A percentile compares a stretch with the other conserved stretches of the same genome.
Conservation (phyloP, 2,329 filamentous ascomycete genomes). For the Venturia nashicola region DNA sequence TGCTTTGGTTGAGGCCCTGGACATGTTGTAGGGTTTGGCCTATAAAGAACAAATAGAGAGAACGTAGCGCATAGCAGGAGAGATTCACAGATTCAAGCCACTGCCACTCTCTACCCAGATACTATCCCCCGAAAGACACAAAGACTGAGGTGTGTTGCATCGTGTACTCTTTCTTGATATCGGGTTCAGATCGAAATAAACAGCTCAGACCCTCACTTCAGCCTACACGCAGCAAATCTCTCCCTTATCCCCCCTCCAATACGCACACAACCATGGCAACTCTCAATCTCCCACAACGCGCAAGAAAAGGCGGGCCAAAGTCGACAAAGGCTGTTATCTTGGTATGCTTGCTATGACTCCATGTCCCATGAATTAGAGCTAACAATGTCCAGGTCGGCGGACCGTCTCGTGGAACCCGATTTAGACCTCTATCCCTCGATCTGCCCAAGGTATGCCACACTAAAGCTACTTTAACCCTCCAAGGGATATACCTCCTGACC, state of each 20-base stretch:
- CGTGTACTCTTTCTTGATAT: neutral
- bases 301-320: slow-evolving; percentile 27
- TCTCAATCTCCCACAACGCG: slow-evolving; percentile 17
- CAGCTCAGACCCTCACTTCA: neutral
- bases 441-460: slow-evolving; percentile 63
- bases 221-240: neutral
- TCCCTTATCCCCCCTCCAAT: neutral
- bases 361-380: slow-evolving; percentile 14
- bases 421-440: slow-evolving; percentile 89
- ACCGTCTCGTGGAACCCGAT: slow-evolving; percentile 87
- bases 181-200: neutral
- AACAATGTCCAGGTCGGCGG: slow-evolving; percentile 62
- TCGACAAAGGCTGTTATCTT: slow-evolving; percentile 90
- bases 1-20: neutral
- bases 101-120: neutral
- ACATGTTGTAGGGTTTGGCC: neutral
- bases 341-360: slow-evolving; percentile 40
- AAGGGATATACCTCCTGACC: neutral
- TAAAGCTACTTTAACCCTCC: neutral
- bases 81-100: neutral
- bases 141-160: neutral
- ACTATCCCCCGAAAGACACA: neutral
- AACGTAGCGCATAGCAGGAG: neutral
- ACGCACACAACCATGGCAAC: slow-evolving; percentile 8
- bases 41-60: neutral